Conservation (phyloP, 148 eudicot genomes). For the Amaranthus palmeri region DNA sequence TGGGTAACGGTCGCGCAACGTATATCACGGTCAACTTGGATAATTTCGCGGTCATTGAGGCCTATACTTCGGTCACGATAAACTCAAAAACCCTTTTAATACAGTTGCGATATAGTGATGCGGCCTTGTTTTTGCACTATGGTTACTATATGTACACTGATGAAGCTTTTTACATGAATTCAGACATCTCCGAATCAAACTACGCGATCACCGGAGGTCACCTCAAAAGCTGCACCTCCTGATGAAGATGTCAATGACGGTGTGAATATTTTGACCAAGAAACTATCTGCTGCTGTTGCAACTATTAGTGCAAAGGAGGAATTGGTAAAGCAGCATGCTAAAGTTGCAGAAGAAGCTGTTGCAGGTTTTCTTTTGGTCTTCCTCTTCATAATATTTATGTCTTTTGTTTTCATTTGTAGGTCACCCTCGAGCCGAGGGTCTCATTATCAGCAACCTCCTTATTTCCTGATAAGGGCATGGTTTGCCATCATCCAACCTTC, state of each 20-base stretch:
- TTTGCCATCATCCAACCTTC: too few relatives aligned
- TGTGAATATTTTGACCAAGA: slow-evolving; percentile 46
- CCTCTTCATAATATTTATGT: not conserved
- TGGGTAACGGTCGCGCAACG: too few relatives aligned
- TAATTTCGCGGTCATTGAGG: too few relatives aligned
- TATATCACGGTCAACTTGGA: too few relatives aligned
- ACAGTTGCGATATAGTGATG: too few relatives aligned
- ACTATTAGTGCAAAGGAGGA: slow-evolving; percentile 62
- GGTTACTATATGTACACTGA: slow-evolving; percentile 1
- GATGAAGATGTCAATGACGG: slow-evolving; percentile 44
- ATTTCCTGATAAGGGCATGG: too few relatives aligned
- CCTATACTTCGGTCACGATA: too few relatives aligned
- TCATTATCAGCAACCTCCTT: too few relatives aligned
- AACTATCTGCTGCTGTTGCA: slow-evolving; percentile 57
- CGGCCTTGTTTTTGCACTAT: too few relatives aligned
- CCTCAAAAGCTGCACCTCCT: slow-evolving; percentile 41
- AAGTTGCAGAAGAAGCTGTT: slow-evolving; percentile 93
- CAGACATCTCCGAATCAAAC: slow-evolving; percentile 47
- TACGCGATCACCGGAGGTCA: slow-evolving; percentile 61
- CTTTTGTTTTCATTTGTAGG: not conserved
- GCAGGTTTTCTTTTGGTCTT: slow-evolving; percentile 40
- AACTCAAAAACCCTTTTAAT: too few relatives aligned
- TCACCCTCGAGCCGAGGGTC: too few relatives aligned
- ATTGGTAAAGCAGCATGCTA: slow-evolving; percentile 72
- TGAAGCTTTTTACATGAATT: slow-evolving; percentile 20